Percentiles rank a stretch among this genome's conserved stretches.
phyloP scores from a whole-genome alignment of 805 yeast species.

The Teunomyces kruisii region DNA sequence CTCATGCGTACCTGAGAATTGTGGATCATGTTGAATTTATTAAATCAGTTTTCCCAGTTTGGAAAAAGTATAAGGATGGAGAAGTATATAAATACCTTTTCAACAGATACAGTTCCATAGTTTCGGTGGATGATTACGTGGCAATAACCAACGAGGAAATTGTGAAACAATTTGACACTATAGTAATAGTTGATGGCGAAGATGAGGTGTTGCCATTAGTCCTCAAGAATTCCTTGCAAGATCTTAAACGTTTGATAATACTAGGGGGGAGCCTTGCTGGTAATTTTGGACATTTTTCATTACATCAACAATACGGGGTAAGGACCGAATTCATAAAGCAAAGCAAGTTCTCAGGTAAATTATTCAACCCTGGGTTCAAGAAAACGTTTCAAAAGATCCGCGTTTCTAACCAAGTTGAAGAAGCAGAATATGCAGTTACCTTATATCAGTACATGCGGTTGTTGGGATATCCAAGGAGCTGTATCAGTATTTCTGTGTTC shows the following conservation, averaged over 20 bases:
- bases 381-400: slow-evolving; percentile 9
- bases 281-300: neutral
- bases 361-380: slow-evolving; percentile 12
- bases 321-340: slow-evolving; percentile 1
- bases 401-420: slow-evolving; percentile 14
- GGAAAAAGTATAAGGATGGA: slow-evolving; percentile 1
- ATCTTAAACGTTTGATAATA: slow-evolving; percentile 6
- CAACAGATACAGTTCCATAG: slow-evolving; percentile 7
- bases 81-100: slow-evolving; percentile 9
- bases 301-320: neutral
- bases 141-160: neutral
- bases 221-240: neutral
- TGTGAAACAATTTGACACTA: slow-evolving; percentile 6
- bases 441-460: slow-evolving; percentile 47
- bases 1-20: slow-evolving; percentile 2
- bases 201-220: slow-evolving; percentile 5
- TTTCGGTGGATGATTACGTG: slow-evolving; percentile 11
- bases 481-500: slow-evolving; percentile 42
- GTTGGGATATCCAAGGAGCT: slow-evolving; percentile 38
- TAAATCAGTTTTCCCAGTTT: slow-evolving; percentile 7
- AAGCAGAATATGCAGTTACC: slow-evolving; percentile 49
- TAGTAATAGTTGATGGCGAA: slow-evolving; percentile 8
- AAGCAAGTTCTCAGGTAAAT: neutral
- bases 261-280: slow-evolving; percentile 8
- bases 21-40: neutral